A percentile compares a stretch with the other conserved stretches of the same genome.
Conservation (phyloP, 2,329 filamentous ascomycete genomes). For the Chaetothyriales sp. region DNA sequence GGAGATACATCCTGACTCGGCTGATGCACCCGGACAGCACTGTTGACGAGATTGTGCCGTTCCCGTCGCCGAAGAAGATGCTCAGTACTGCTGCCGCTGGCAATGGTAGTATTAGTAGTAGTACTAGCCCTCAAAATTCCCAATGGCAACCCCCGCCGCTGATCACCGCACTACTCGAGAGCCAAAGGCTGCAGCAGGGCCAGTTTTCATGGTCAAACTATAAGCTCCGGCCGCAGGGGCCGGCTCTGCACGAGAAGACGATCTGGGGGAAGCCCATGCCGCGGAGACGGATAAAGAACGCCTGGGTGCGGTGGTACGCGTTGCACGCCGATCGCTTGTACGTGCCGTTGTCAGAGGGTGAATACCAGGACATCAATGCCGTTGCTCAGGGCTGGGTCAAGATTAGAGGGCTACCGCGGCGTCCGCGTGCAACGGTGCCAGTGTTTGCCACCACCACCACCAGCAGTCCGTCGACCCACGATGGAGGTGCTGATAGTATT, state of each 20-base stretch:
- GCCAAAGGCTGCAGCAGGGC: constrained; percentile 22
- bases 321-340: constrained; percentile 20
- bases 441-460: neutral
- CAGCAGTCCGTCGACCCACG: neutral
- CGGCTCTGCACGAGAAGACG: constrained; percentile 23
- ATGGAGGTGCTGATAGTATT: neutral
- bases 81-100: no score
- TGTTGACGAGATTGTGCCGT: constrained; percentile 14
- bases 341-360: constrained; percentile 26
- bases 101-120: constrained; percentile 14
- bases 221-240: constrained; percentile 5
- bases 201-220: constrained; percentile 4
- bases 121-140: constrained; percentile 14
- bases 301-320: constrained; percentile 26
- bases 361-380: constrained; percentile 22
- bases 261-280: constrained; percentile 24
- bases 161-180: constrained; percentile 21
- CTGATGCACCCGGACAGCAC: neutral
- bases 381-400: constrained; percentile 17
- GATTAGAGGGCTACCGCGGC: constrained; percentile 21
- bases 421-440: constrained; percentile 3
- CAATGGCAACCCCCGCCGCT: constrained; percentile 24
- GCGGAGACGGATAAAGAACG: constrained; percentile 21
- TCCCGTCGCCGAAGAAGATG: neutral
- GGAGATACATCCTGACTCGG: constrained; percentile 31